phyloP scores from a whole-genome alignment of 1,139 yeast species.

The Fermentozyma sake region DNA sequence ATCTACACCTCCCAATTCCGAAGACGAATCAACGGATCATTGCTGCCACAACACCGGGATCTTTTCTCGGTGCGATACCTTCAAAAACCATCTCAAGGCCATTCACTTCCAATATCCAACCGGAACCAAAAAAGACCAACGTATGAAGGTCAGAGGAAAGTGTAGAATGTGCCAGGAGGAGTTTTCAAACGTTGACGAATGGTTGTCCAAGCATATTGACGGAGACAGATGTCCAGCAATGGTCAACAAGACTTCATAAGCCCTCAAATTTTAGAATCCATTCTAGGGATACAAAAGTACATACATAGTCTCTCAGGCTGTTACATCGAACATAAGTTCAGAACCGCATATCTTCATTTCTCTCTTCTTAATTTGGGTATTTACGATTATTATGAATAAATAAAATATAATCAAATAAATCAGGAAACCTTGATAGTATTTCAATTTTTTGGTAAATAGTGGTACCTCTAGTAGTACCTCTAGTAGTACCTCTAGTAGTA shows the following conservation, averaged over 20 bases:
- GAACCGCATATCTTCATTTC: conserved; percentile 2
- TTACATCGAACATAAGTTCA: conserved; percentile 2
- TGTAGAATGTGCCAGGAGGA: conserved; percentile 71
- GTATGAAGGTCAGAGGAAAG: conserved; percentile 62
- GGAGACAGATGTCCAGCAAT: conserved; percentile 44
- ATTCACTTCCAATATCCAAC: conserved; percentile 85
- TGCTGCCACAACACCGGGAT: conserved; percentile 80
- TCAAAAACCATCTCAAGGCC: conserved; percentile 85
- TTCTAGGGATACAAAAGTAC: too few species aligned
- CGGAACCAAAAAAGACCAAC: conserved; percentile 77
- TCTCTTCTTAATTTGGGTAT: conserved; percentile 3
- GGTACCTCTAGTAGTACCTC: too few species aligned
- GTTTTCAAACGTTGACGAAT: conserved; percentile 69
- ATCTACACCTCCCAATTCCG: conserved; percentile 7
- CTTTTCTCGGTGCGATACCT: conserved; percentile 86
- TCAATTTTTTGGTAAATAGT: too few species aligned
- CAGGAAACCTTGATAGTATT: too few species aligned
- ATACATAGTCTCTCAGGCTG: too few species aligned
- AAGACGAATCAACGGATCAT: conserved; percentile 21
- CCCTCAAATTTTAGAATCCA: too few species aligned
- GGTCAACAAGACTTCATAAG: conserved; percentile 9
- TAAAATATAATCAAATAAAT: too few species aligned
- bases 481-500: too few species aligned
- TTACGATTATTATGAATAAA: too few species aligned
- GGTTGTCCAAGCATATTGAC: conserved; percentile 75